These are phyloP conservation scores for Didymella lethalis DNA, from an alignment of 2,329 filamentous ascomycete genomes.

Conservation along the genomic window DNA sequence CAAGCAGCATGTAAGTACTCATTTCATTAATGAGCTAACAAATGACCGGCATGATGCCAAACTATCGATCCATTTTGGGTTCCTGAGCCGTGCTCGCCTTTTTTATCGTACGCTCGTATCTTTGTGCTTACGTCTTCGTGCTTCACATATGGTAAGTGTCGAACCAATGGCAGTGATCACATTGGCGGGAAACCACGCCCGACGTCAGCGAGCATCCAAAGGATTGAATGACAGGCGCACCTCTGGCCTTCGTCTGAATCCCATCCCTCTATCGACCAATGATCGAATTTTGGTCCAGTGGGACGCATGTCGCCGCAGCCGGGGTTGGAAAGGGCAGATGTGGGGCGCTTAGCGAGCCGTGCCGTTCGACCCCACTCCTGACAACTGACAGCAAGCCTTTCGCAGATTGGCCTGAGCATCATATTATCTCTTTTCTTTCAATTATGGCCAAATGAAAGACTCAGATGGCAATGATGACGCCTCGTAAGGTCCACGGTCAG, in stretches of 20 bases:
- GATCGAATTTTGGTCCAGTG: not conserved
- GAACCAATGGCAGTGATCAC: not conserved
- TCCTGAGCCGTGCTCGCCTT: not conserved
- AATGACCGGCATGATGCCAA: conserved; percentile 6
- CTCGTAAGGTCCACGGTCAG: conserved; percentile 22
- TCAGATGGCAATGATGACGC: conserved; percentile 28
- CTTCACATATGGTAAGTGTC: not conserved
- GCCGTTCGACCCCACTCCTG: conserved; percentile 13
- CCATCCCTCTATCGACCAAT: not conserved
- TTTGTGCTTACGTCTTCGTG: not conserved
- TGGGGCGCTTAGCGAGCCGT: conserved; percentile 20
- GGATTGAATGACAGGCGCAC: not conserved
- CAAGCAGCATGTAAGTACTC: not conserved
- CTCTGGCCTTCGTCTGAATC: not conserved
- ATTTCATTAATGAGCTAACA: not conserved
- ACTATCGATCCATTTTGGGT: not conserved
- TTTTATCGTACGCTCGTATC: not conserved
- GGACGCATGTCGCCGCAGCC: too few species aligned
- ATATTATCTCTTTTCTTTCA: not conserved
- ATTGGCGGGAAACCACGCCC: not conserved
- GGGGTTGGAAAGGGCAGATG: not conserved
- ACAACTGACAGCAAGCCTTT: conserved; percentile 16
- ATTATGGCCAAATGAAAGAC: conserved; percentile 29
- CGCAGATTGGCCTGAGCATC: not conserved
- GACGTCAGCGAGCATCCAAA: not conserved